Base-by-base conservation (phyloP, 1,284 basidiomycete species). In the Cutaneotrichosporon sp. region DNA sequence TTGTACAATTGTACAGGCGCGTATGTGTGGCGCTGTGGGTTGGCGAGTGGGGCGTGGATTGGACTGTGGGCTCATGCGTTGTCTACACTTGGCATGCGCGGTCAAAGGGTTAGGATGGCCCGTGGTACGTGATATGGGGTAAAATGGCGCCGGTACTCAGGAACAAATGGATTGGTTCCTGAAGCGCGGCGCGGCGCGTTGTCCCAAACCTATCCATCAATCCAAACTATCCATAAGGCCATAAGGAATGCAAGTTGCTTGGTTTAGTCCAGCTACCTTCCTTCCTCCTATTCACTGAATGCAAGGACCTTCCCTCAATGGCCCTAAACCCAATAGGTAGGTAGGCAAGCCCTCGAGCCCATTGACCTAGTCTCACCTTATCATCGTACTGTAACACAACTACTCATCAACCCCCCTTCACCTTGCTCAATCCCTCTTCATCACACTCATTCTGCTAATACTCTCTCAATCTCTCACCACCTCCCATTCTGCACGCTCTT, bases 361-460 rank as follows among this genome's bases (percentile, higher is more conserved):
- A 40, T 40, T 40, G 38, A 40, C 38, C 38, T 8, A 11, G 38
- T 26, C 26, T 26, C 26, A 26, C 26, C 26, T 2, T 26, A 26
- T 3, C 26, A 26, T 26, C 26, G 34, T 13, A 16, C 42, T 9
- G 42, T 5, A 46, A 18, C 18, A 18, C 42, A 46, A 46, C 16
- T 3, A 18, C 42, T 26, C 49, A 26, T 50, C 22, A 50, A 13
- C 14, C 22, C 14, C 22, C 14, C 49, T 31, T 55, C 47, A 61
- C 60, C 31, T 46, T 26, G 26, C 26, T 26, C 26, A 26, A 26
- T 49, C 52, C 52, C 22, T 56, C 16, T 22, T 21, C 47, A 42
- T 50, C 21, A 50, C 42, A 32, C 46, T 30, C 30, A 10, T 53
- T 46, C 38, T 32, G 36, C 36, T 51, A 51, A 50, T 50, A 60